Evolutionary conservation across 23 red algal genomes (phyloP).

Genomic region (Gracilaria caudata): DNA sequence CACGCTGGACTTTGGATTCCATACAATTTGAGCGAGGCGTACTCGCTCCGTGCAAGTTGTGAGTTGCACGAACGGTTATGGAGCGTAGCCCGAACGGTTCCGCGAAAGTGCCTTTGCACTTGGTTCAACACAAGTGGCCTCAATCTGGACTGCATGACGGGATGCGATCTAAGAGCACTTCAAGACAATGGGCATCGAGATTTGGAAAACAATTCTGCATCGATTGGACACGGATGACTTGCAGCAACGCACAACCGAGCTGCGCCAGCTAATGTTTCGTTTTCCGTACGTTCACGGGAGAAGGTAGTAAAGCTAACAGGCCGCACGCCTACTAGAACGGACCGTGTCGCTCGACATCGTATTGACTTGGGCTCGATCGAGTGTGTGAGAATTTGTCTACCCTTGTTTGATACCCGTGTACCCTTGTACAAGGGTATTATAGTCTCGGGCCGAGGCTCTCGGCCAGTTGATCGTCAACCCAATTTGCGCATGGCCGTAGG

Average conservation of each 20-base stretch:
- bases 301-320: too few relatives aligned
- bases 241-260: background rate
- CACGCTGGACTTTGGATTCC: background rate
- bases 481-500: too few relatives aligned
- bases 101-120: background rate
- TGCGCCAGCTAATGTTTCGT: background rate
- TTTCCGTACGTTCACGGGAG: background rate
- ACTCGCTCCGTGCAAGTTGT: background rate
- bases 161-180: background rate
- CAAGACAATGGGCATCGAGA: background rate
- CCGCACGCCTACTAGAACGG: too few relatives aligned
- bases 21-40: background rate
- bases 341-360: too few relatives aligned
- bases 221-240: background rate
- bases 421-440: too few relatives aligned
- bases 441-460: too few relatives aligned
- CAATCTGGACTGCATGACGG: conserved; percentile 18
- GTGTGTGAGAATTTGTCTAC: too few relatives aligned
- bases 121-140: background rate
- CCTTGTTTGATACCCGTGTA: too few relatives aligned
- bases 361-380: too few relatives aligned
- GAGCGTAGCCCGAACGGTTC: background rate
- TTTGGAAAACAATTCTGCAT: background rate
- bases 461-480: too few relatives aligned
- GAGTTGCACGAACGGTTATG: too few relatives aligned